Conservation (phyloP, 1,284 basidiomycete species). For the Moesziomyces globuligerus region DNA sequence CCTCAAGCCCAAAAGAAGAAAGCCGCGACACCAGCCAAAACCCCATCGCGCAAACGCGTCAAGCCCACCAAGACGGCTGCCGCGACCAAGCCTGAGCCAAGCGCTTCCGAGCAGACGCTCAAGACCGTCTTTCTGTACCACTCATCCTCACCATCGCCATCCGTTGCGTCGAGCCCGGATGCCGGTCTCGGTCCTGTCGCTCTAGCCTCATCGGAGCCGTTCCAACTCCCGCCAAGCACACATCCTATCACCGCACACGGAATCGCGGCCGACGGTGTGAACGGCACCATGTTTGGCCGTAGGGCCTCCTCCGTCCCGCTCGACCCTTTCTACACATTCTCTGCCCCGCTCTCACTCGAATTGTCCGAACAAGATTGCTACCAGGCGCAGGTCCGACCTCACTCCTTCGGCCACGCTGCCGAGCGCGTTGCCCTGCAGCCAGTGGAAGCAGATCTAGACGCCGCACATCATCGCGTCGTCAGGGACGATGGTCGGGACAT, state of each 20-base stretch:
- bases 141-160: slow-evolving; percentile 19
- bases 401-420: background rate
- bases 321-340: background rate
- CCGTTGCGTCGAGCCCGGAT: background rate
- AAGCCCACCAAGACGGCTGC: slow-evolving; percentile 1
- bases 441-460: background rate
- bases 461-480: background rate
- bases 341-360: background rate
- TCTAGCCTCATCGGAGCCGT: slow-evolving; percentile 13
- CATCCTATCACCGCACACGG: slow-evolving; percentile 6
- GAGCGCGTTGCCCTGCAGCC: background rate
- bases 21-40: background rate
- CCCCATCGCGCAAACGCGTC: background rate
- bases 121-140: slow-evolving; percentile 34
- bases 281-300: slow-evolving; percentile 8
- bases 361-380: background rate
- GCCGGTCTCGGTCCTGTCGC: background rate
- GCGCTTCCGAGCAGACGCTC: slow-evolving; percentile 10
- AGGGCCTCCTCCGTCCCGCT: slow-evolving; percentile 14
- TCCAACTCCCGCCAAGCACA: slow-evolving; percentile 10
- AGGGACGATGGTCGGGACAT: slow-evolving; percentile 6
- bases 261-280: background rate
- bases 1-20: background rate
- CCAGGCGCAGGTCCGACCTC: background rate
- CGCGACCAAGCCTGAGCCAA: background rate